These are phyloP conservation scores for Volvariella volvacea DNA, from an alignment of 1,284 basidiomycete species.

Conservation along the genomic window DNA sequence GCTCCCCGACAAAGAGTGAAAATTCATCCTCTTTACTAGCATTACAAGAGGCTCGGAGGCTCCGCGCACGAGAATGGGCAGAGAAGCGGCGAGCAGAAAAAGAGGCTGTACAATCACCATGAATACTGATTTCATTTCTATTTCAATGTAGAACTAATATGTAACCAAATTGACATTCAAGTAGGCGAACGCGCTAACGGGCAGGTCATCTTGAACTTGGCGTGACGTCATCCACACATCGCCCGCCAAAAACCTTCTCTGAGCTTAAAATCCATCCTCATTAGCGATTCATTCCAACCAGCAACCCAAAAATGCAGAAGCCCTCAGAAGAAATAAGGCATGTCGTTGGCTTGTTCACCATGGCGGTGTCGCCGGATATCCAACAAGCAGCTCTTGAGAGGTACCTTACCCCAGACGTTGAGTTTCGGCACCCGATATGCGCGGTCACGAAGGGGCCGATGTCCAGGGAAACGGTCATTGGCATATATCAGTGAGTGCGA, in stretches of 20 bases:
- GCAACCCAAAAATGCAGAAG: constrained; percentile 46
- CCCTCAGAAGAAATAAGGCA: constrained; percentile 41
- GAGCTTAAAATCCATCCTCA: too few species aligned
- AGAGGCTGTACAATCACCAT: constrained; percentile 6
- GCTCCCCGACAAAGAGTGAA: constrained; percentile 13
- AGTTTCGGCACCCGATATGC: constrained; percentile 50
- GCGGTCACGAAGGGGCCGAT: constrained; percentile 33
- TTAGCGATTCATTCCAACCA: too few species aligned
- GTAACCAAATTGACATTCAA: too few species aligned
- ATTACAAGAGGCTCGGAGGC: constrained; percentile 41
- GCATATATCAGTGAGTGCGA: constrained; percentile 42
- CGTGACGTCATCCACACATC: too few species aligned
- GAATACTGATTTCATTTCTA: too few species aligned
- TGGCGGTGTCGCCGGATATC: constrained; percentile 38
- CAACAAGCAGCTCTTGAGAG: constrained; percentile 40
- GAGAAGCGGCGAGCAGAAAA: constrained; percentile 28
- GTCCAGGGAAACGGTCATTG: constrained; percentile 43
- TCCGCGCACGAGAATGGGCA: constrained; percentile 50
- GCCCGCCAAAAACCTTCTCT: too few species aligned
- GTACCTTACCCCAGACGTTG: constrained; percentile 45
- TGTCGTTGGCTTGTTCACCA: constrained; percentile 37
- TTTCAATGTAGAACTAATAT: too few species aligned
- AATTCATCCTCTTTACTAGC: constrained; percentile 20
- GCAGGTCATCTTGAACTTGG: too few species aligned
- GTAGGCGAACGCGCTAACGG: too few species aligned